A percentile compares a stretch with the other conserved stretches of the same genome.
These are phyloP conservation scores for Myrmaecium sp. DNA, from an alignment of 2,329 filamentous ascomycete genomes.

Conservation along the genomic window DNA sequence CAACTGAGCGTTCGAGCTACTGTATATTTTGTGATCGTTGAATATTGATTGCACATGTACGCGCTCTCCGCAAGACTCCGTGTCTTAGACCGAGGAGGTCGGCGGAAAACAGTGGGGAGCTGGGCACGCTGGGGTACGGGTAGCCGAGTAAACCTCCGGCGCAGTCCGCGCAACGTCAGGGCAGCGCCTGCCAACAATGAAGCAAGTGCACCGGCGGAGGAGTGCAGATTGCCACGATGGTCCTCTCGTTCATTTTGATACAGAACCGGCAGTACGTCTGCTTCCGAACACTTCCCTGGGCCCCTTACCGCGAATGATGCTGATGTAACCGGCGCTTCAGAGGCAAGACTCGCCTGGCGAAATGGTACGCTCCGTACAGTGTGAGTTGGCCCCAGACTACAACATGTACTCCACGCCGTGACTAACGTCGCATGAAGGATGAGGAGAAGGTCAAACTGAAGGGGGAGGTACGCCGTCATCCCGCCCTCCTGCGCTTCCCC, in stretches of 20 bases:
- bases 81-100: too few species aligned
- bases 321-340: conserved; percentile 27
- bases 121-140: too few species aligned
- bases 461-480: conserved; percentile 53
- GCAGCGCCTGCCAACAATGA: too few species aligned
- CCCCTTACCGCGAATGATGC: conserved; percentile 1
- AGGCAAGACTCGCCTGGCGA: conserved; percentile 94
- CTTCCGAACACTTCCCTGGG: conserved; percentile 2
- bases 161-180: too few species aligned
- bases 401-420: too few species aligned
- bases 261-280: conserved; percentile 64
- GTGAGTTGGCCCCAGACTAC: conserved; percentile 25
- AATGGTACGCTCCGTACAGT: conserved; percentile 97
- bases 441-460: conserved; percentile 99
- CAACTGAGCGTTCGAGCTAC: too few species aligned
- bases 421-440: conserved; percentile 36
- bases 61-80: too few species aligned
- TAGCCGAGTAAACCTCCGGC: too few species aligned
- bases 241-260: conserved; percentile 79
- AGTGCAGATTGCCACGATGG: conserved; percentile 30
- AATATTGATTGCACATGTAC: too few species aligned
- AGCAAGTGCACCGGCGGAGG: too few species aligned
- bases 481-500: conserved; percentile 2
- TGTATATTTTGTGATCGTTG: too few species aligned
- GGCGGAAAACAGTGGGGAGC: too few species aligned